A percentile compares a stretch with the other conserved stretches of the same genome.
phyloP scores from a whole-genome alignment of 139 green algal genomes.

The Volvox reticuliferus region DNA sequence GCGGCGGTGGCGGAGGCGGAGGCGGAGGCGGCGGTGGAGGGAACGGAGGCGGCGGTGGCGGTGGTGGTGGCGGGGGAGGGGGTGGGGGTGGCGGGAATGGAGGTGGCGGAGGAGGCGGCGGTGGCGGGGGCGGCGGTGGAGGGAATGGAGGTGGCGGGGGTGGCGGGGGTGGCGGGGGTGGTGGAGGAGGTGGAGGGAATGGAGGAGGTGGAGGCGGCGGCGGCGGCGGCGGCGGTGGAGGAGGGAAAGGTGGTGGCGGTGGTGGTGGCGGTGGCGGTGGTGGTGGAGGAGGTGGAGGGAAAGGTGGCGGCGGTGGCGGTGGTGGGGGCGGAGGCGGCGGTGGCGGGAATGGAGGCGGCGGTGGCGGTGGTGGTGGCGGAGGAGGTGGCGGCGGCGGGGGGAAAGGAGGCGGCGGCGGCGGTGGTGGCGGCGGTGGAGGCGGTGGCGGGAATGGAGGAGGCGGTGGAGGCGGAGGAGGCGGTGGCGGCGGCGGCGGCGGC shows the following conservation, averaged over 20 bases:
- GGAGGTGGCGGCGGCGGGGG: not conserved
- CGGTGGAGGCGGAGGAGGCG: not conserved
- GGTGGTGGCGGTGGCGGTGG: not conserved
- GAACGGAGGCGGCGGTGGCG: too few species aligned
- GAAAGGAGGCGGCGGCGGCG: not conserved
- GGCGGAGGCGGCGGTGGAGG: too few species aligned
- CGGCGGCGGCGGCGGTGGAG: not conserved
- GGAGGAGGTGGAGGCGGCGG: not conserved
- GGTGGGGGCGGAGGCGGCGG: not conserved
- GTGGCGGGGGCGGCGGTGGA: too few species aligned
- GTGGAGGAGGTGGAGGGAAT: too few species aligned
- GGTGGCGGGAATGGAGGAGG: not conserved
- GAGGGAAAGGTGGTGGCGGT: not conserved
- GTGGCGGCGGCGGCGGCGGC: not conserved
- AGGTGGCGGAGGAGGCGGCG: too few species aligned
- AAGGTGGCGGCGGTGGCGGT: not conserved
- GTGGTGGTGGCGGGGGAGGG: too few species aligned
- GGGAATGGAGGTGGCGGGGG: too few species aligned
- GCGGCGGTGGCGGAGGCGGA: not conserved
- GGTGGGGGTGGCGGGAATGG: too few species aligned
- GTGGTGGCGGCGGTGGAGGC: not conserved
- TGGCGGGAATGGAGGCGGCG: not conserved
- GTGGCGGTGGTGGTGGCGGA: not conserved
- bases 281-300: not conserved
- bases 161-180: too few species aligned